phyloP scores from a whole-genome alignment of 306 rosid genomes.

The Clitoria ternatea region DNA sequence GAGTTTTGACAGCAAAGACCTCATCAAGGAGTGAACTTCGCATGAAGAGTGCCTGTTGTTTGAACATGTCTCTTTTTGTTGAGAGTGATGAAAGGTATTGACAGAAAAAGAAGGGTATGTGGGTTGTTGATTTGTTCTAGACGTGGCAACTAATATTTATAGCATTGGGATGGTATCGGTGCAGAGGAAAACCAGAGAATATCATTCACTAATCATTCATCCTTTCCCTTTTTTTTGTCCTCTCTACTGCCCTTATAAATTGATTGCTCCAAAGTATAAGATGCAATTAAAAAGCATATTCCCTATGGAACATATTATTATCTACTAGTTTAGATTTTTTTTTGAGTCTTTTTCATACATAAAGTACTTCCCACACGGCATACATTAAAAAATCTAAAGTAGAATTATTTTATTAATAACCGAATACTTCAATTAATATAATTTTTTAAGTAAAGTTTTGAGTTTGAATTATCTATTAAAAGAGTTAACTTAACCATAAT shows the following conservation, averaged over 20 bases:
- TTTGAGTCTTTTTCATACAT: background rate
- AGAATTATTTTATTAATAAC: too few relatives aligned
- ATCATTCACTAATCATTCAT: background rate
- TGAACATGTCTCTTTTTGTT: constrained; percentile 41
- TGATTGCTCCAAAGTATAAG: constrained; percentile 12
- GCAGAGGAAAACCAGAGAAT: constrained; percentile 4
- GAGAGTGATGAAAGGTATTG: background rate
- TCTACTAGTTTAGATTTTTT: background rate
- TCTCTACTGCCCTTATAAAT: background rate
- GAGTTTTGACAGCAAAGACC: constrained; percentile 25
- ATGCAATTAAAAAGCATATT: background rate
- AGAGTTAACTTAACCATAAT: too few relatives aligned
- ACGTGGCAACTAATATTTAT: constrained; percentile 18
- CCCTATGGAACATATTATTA: background rate
- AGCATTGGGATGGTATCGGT: background rate
- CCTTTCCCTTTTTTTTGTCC: background rate
- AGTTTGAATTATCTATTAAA: too few relatives aligned
- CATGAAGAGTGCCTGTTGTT: constrained; percentile 41
- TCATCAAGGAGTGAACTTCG: constrained; percentile 59
- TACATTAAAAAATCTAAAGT: too few relatives aligned
- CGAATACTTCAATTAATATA: too few relatives aligned
- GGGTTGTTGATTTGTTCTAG: background rate
- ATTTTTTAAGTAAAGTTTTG: too few relatives aligned
- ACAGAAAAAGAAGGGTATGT: background rate
- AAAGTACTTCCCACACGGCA: background rate